phyloP scores from a whole-genome alignment of 176 grass and related monocot species.

The Carex myosuroides region DNA sequence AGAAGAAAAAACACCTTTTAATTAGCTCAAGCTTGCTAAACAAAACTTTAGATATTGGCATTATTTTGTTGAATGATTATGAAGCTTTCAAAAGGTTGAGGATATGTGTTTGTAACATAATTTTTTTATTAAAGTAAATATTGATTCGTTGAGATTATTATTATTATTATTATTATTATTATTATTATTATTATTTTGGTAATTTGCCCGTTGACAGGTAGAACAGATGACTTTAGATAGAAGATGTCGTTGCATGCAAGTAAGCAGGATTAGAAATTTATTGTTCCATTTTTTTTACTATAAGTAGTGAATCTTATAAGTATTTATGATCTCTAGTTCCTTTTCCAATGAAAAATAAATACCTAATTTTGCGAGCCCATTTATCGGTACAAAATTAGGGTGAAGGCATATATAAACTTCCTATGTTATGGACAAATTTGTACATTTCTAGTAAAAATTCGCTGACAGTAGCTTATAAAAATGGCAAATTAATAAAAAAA shows the following conservation, averaged over 20 bases:
- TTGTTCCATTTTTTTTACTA: background rate
- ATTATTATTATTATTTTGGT: background rate
- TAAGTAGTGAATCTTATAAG: background rate
- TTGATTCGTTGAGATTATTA: background rate
- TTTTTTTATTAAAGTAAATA: background rate
- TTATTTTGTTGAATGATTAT: background rate
- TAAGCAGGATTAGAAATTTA: background rate
- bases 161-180: background rate
- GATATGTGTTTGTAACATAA: background rate
- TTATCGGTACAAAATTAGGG: background rate
- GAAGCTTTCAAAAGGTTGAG: background rate
- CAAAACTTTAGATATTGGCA: background rate
- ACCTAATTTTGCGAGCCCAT: background rate
- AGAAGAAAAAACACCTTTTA: background rate
- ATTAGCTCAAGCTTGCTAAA: background rate
- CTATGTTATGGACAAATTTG: background rate
- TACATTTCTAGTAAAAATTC: background rate
- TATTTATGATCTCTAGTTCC: background rate
- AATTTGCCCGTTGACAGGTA: background rate
- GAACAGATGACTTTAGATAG: background rate
- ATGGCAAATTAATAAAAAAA: background rate
- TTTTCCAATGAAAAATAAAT: background rate
- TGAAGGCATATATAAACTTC: background rate
- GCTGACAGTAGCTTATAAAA: background rate
- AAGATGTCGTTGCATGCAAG: background rate